Base-by-base conservation (phyloP, 345 rosid species). In the Streptanthus diversifolius region DNA sequence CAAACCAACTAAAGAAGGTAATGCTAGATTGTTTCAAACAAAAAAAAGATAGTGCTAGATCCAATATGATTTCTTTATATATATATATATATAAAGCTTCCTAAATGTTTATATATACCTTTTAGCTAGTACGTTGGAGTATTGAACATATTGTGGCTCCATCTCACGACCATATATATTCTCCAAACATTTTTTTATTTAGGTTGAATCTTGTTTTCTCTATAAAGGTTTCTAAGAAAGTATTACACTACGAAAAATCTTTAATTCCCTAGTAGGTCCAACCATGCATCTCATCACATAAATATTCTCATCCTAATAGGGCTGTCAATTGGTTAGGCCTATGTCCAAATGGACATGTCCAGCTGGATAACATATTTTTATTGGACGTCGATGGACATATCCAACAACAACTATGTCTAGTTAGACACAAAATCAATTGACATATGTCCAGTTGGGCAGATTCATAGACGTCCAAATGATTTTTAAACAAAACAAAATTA, bases 131-230 rank as follows among this genome's bases (percentile, higher is more conserved):
- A 29, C 32, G 6, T 29, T 29, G 1, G 32, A 29, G 6, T 3
- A 24, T 32, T 32, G 5, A 35, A 35, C 48, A 24, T 52, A 15
- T 37, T 17, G 1, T 29, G 53, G 53, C 33, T 54, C 49, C 49
- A 33, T 17, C 41, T 17, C n/a, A 56, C 25, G n/a, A 33, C 8
- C 5, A 30, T 44, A 29, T n/a, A n/a, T n/a, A n/a, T n/a, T n/a
- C n/a, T n/a, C n/a, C n/a, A n/a, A n/a, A n/a, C n/a, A n/a, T n/a
- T n/a, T n/a, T n/a, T n/a, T n/a, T n/a, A n/a, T n/a, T 44, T 25
- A 25, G 5, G 39, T 18, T 53, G 62, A 55, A 53, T 53, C 27
- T 67, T 67, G 72, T 8, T 39, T 41, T 52, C 53, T 68, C 41
- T 27, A 14, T 5, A 39, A 29, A 18, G 29, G 5, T 7, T 27